Evolutionary conservation across 2,329 filamentous ascomycete genomes (phyloP), one percentile per base, ranked within the genome.

Genomic region (Rhinocladiella mackenziei): DNA sequence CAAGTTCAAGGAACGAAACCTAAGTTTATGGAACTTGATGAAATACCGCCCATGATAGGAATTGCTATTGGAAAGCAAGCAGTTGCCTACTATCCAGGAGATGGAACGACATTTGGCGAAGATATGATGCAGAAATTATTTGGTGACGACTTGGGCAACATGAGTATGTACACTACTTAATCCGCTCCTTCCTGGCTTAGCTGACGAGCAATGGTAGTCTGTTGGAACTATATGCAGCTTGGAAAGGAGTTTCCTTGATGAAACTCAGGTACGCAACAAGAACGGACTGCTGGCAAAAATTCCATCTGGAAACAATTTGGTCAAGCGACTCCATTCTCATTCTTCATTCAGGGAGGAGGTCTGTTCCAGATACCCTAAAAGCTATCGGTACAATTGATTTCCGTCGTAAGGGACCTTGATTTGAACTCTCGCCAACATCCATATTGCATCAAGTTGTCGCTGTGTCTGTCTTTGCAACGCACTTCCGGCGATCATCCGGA

Each of bases 1-100:
- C 25, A 49, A 14, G 14, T 32, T 3, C 61, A 56, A 13, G 58
- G 60, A 26, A 60, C 63, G 26, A 61, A 62, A 36, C 72, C 78
- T 2, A 62, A 66, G 19, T 76, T 75, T 45, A 61, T 70, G 28
- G 63, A 72, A 46, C 65, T 84, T 9, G 64, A 65, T 1, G 70
- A 76, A 37, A 70, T 83, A 7, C 74, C 77, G 10, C 73, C 81
- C 10, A 77, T 83, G 68, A 88, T 89, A 51, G 83, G 80, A 0
- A 65, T 89, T 2, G 84, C 84, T 0, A 72, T 89, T 1, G 85
- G 84, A 23, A 81, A 80, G 61, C 78, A 80, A 57, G 84, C 81
- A 1, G 70, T 88, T 1, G 75, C 77, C 1, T 86, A 80, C 55
- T 75, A 74, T 32, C 73, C 76, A 0, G 71, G 71, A 0, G 69